Conservation (phyloP, 73 alveolate species). For the Urostyla sp. region DNA sequence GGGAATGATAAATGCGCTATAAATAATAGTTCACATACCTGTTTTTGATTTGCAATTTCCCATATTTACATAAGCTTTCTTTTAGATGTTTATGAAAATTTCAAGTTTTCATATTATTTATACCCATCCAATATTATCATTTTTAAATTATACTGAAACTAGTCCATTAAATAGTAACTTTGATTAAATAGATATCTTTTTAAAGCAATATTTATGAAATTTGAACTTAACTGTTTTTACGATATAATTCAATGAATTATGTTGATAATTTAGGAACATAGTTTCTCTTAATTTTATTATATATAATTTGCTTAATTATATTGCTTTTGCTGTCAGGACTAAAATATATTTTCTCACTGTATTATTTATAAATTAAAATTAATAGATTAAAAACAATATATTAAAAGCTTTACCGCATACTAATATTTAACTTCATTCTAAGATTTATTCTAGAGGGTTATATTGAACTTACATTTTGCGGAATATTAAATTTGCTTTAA, state of each 20-base stretch:
- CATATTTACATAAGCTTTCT: background rate
- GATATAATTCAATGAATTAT: background rate
- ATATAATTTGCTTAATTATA: background rate
- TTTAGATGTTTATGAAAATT: background rate
- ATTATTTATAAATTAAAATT: background rate
- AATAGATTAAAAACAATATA: background rate
- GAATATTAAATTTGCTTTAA: slow-evolving; percentile 4
- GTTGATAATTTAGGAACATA: slow-evolving; percentile 16
- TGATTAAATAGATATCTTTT: slow-evolving; percentile 5
- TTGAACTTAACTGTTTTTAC: background rate
- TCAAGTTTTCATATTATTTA: too few species aligned
- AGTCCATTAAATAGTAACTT: background rate
- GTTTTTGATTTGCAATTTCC: slow-evolving; percentile 5
- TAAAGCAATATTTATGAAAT: background rate
- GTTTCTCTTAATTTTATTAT: background rate
- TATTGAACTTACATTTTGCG: background rate
- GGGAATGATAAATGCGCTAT: slow-evolving; percentile 46
- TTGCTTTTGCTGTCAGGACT: background rate
- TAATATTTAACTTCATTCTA: slow-evolving; percentile 15
- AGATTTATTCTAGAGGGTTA: slow-evolving; percentile 41
- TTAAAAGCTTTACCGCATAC: background rate
- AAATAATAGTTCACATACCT: slow-evolving; percentile 37
- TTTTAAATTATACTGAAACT: background rate
- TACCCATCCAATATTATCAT: background rate
- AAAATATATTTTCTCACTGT: background rate